phyloP scores from a whole-genome alignment of 2,329 filamentous ascomycete species.

The Beauveria australis region DNA sequence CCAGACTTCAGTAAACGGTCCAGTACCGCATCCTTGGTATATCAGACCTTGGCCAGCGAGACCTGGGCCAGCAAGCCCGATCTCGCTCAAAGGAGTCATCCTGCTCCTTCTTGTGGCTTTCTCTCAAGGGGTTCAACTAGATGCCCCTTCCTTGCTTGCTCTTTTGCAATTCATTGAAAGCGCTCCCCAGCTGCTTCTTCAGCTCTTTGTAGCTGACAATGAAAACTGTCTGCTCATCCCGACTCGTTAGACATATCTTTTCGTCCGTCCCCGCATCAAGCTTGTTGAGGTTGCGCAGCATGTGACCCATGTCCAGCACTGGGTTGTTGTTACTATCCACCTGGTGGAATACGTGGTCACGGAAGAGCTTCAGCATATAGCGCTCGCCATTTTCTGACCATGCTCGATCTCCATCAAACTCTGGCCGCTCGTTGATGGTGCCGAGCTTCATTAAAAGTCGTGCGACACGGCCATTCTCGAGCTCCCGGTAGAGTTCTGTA shows the following conservation, averaged over 20 bases:
- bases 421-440: conserved; percentile 80
- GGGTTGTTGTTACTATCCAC: conserved; percentile 79
- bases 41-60: conserved; percentile 1
- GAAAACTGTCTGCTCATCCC: conserved; percentile 84
- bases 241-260: conserved; percentile 73
- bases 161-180: conserved; percentile 52
- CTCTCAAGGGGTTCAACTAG: conserved; percentile 19
- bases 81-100: background rate
- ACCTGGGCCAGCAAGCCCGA: conserved; percentile 9
- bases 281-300: conserved; percentile 81
- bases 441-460: conserved; percentile 76
- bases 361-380: conserved; percentile 88
- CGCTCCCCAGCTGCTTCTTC: conserved; percentile 52
- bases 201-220: conserved; percentile 87
- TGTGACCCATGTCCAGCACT: conserved; percentile 79
- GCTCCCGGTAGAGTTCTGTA: conserved; percentile 65
- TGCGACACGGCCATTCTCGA: conserved; percentile 82
- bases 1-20: background rate
- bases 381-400: conserved; percentile 93
- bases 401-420: conserved; percentile 65
- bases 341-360: conserved; percentile 96
- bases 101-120: background rate
- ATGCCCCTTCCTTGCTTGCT: conserved; percentile 29
- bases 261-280: conserved; percentile 86
- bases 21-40: background rate